Conservation (phyloP, 129 eudicot genomes). For the Helichrysum umbraculigerum region DNA sequence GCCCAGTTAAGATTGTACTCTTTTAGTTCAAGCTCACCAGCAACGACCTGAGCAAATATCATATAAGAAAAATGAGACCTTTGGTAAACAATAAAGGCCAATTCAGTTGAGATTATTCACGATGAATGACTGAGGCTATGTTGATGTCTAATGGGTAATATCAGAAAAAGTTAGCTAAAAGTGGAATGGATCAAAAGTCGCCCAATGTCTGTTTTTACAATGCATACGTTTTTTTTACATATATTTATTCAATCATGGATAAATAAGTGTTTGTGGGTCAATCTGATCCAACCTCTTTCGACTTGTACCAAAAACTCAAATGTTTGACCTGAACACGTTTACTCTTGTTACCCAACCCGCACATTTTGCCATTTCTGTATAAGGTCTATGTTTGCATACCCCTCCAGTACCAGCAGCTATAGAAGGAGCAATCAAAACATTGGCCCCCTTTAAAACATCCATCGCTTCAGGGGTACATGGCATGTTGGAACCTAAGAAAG, state of each 20-base stretch:
- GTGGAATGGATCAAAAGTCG: neutral
- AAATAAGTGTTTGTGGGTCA: neutral
- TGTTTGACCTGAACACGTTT: neutral
- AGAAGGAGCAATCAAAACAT: slow-evolving; percentile 96
- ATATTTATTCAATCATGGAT: neutral
- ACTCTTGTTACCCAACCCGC: neutral
- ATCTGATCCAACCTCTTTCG: neutral
- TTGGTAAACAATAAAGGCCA: neutral
- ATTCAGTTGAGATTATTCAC: neutral
- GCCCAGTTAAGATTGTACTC: slow-evolving; percentile 88
- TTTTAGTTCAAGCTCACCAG: slow-evolving; percentile 94
- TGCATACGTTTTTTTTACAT: neutral
- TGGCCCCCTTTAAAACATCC: slow-evolving; percentile 89
- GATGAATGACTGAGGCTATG: neutral
- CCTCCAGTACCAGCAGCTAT: slow-evolving; percentile 99
- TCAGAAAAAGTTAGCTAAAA: no score
- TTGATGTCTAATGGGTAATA: neutral
- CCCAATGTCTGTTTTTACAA: neutral
- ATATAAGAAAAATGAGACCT: neutral
- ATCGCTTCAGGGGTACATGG: slow-evolving; percentile 96
- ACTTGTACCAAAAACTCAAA: neutral
- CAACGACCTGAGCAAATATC: slow-evolving; percentile 64
- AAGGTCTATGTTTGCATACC: slow-evolving; percentile 44
- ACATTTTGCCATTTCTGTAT: neutral
- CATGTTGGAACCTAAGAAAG: slow-evolving; percentile 82